Evolutionary conservation across 139 green algal genomes (phyloP).

Genomic region (Asterochloris erici): DNA sequence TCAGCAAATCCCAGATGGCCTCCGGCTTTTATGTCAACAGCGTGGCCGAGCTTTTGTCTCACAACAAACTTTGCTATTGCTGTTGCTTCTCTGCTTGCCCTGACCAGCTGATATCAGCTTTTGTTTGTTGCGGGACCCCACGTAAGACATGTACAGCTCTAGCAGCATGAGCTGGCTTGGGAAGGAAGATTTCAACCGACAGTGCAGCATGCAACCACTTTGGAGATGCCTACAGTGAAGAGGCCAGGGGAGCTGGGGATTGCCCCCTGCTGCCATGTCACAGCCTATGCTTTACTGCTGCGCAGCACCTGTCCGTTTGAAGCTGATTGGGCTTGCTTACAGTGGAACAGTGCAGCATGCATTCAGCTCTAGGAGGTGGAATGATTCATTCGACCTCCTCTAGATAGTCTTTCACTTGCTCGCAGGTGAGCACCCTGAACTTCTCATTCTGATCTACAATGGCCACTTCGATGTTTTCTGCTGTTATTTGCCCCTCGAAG

Average conservation of each 20-base stretch:
- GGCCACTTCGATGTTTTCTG: slow-evolving; percentile 85
- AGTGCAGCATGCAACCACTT: slow-evolving; percentile 3
- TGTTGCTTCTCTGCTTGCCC: too few species aligned
- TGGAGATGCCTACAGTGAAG: neutral
- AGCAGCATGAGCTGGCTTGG: too few species aligned
- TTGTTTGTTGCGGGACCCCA: too few species aligned
- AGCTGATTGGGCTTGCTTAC: neutral
- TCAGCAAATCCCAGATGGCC: too few species aligned
- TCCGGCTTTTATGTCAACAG: too few species aligned
- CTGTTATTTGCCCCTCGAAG: slow-evolving; percentile 93
- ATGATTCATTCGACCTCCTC: slow-evolving; percentile 91
- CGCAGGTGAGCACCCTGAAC: slow-evolving; percentile 88
- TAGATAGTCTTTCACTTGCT: slow-evolving; percentile 97
- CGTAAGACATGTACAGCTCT: too few species aligned
- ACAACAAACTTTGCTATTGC: too few species aligned
- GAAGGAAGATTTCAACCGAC: neutral
- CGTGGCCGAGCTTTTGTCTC: too few species aligned
- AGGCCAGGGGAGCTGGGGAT: neutral
- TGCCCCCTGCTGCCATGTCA: neutral
- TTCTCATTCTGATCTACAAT: slow-evolving; percentile 88
- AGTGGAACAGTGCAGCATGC: neutral
- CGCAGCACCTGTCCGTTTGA: neutral
- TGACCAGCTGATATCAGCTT: too few species aligned
- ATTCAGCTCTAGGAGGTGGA: neutral
- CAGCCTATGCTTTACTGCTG: neutral